Base-by-base conservation (phyloP, 805 yeast genomes). In the Metschnikowia picachoensis region DNA sequence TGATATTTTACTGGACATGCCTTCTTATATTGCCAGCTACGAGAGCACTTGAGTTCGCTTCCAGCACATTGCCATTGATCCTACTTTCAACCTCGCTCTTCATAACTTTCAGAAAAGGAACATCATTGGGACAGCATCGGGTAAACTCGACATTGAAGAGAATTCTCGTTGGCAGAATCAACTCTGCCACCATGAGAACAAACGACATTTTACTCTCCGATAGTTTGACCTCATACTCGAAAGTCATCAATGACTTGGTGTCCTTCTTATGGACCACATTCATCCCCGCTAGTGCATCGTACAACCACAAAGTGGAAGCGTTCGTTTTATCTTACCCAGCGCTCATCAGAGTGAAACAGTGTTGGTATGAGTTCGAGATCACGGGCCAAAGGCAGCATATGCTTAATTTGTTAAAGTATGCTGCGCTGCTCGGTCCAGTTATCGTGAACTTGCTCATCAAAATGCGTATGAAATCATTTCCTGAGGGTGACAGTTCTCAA, bases 121-220 rank as follows among this genome's bases (percentile, higher is more conserved):
- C 40, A 28, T 44, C 60, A 49, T 62, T 68, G 61, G 73, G 78
- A 2, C 70, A 65, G 46, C 49, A 52, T 42, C 61, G 88, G 34
- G 63, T 83, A 15, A 60, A 68, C 36, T 58, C 73, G 16, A 78
- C 87, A 0, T 52, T 82, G 34, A 67, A 66, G 42, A 68, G 95
- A 42, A 69, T 87, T 4, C 41, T 76, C 5, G 41, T 60, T 2
- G 95, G 95, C 2, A 71, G 74, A 2, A 80, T 88, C 30, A 84
- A 85, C 57, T 64, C 70, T 10, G 56, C 64, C 13, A 74, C 76
- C 13, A 65, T 78, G 61, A 70, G 96, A 56, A 78, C 86, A 14
- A 85, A 87, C 45, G 97, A 92, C 60, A 86, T 92, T 33, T 65
- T 94, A 39, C 62, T 91, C 12, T 80, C 96, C 8, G 99, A 92